phyloP scores from a whole-genome alignment of 306 rosid species.

The Begonia fuchsioides region DNA sequence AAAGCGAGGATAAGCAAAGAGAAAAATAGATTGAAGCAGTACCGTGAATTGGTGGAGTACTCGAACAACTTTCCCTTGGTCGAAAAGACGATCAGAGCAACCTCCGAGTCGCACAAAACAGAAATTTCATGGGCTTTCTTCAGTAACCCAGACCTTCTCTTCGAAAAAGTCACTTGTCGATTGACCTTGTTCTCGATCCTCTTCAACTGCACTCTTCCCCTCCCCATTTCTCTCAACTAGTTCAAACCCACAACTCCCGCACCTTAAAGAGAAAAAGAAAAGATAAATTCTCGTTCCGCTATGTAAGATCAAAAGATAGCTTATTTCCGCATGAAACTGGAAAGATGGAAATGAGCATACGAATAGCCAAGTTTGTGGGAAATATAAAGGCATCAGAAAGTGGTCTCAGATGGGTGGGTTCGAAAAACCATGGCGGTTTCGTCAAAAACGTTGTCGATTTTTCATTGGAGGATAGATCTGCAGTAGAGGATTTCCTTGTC shows the following conservation, averaged over 20 bases:
- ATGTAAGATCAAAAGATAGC: neutral
- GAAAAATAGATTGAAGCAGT: constrained; percentile 1
- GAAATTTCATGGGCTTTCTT: constrained; percentile 93
- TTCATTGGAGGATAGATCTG: constrained; percentile 23
- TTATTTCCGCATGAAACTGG: neutral
- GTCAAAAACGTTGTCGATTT: constrained; percentile 33
- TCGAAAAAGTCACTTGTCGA: constrained; percentile 80
- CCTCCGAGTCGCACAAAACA: constrained; percentile 89
- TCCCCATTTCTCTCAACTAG: constrained; percentile 32
- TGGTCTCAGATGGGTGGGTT: constrained; percentile 10
- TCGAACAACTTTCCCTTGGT: constrained; percentile 73
- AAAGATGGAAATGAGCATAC: neutral
- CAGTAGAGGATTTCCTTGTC: neutral
- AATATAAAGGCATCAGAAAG: neutral
- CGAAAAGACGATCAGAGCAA: constrained; percentile 72
- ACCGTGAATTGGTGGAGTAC: constrained; percentile 69
- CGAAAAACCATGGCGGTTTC: constrained; percentile 36
- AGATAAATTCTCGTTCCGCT: neutral
- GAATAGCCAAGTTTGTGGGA: too few relatives aligned
- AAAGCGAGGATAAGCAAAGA: neutral
- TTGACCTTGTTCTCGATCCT: constrained; percentile 92
- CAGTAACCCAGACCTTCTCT: constrained; percentile 68
- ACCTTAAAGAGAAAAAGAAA: too few relatives aligned
- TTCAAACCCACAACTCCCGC: neutral
- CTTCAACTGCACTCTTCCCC: constrained; percentile 85